phyloP scores from a whole-genome alignment of 306 rosid genomes.

The Oemleria cerasiformis region DNA sequence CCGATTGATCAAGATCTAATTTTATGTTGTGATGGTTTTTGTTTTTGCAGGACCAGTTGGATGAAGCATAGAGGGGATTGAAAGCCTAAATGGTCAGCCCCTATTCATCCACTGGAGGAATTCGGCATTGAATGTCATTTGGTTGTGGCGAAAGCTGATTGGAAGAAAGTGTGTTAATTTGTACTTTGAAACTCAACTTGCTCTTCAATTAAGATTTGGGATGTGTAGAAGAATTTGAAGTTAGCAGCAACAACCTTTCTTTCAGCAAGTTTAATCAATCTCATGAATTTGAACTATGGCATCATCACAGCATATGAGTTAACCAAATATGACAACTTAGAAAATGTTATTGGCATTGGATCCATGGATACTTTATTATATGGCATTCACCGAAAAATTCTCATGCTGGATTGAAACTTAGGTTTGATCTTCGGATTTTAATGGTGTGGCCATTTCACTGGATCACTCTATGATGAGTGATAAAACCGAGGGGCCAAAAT shows the following conservation, averaged over 20 bases:
- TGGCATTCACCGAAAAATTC: too few relatives aligned
- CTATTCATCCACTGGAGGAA: constrained; percentile 49
- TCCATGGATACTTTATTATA: neutral
- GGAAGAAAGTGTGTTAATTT: constrained; percentile 39
- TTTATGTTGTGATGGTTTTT: constrained; percentile 5
- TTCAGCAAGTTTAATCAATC: constrained; percentile 21
- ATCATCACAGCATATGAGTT: neutral
- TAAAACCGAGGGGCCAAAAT: too few relatives aligned
- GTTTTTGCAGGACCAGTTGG: constrained; percentile 76
- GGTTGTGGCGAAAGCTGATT: constrained; percentile 31
- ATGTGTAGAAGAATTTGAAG: constrained; percentile 36
- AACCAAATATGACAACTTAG: neutral
- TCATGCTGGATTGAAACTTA: too few relatives aligned
- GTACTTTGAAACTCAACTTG: constrained; percentile 32
- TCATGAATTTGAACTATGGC: neutral
- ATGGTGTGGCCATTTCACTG: too few relatives aligned
- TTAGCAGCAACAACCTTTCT: constrained; percentile 23
- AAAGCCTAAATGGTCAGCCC: constrained; percentile 26
- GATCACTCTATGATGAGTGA: too few relatives aligned
- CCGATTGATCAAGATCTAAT: constrained; percentile 21
- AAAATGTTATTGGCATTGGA: neutral
- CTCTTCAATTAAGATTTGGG: constrained; percentile 33
- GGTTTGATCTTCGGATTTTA: too few relatives aligned
- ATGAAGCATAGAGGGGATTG: constrained; percentile 60
- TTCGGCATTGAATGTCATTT: constrained; percentile 71